A percentile compares a stretch with the other conserved stretches of the same genome.
Conservation (phyloP, 2,329 filamentous ascomycete genomes). For the Colletotrichum tropicale region DNA sequence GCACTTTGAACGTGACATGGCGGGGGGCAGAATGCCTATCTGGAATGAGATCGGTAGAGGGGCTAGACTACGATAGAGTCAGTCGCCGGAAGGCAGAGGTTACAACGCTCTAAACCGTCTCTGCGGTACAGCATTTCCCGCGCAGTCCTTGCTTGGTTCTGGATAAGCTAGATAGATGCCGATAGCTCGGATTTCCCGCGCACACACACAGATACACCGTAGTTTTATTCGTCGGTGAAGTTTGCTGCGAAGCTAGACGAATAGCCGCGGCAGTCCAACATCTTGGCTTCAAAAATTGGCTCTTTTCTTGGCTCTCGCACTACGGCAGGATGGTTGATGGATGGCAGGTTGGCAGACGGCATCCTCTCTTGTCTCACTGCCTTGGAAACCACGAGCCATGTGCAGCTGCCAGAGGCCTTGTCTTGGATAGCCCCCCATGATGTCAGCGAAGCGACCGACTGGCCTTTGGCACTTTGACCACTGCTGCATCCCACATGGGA, state of each 20-base stretch:
- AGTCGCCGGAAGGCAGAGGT: not conserved
- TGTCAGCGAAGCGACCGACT: not conserved
- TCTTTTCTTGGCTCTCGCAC: not conserved
- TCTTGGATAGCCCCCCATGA: not conserved
- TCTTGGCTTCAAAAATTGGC: not conserved
- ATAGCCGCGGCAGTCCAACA: not conserved
- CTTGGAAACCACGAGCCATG: not conserved
- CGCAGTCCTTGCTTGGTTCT: not conserved
- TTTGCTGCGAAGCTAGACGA: not conserved
- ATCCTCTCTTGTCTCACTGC: not conserved
- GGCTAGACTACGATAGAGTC: not conserved
- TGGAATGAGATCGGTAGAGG: not conserved
- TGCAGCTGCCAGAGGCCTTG: not conserved
- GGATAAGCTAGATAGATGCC: not conserved
- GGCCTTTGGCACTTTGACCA: not conserved
- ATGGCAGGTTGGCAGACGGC: not conserved
- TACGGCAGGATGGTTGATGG: not conserved
- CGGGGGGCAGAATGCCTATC: not conserved
- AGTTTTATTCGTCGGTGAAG: not conserved
- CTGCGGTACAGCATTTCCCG: not conserved
- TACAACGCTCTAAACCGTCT: not conserved
- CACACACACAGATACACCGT: not conserved
- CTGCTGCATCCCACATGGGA: not conserved
- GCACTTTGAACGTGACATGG: not conserved
- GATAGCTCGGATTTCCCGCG: not conserved